Evolutionary conservation across 1,139 yeast genomes (phyloP), one percentile per base, ranked within the genome.

Genomic region (Yamadazyma atmosphaerica): DNA sequence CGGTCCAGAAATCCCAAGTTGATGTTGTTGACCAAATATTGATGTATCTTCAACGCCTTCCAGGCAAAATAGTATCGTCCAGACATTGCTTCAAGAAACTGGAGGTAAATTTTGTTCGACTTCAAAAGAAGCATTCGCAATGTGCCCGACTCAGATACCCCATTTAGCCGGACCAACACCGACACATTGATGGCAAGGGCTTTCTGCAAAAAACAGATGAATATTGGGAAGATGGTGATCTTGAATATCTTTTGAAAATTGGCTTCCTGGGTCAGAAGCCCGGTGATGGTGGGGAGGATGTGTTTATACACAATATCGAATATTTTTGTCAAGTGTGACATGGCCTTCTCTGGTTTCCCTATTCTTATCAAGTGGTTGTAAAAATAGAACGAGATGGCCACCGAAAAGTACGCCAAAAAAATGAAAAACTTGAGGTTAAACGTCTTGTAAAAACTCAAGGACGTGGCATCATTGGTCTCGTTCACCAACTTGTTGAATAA

Each of bases 291-390:
- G 13, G 42, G 42, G n/a, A 43, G 25, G 16, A 39, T 14, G 2
- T 9, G 12, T 14, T 18, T 8, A 12, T 23, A 36, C 13, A 36
- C 22, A 3, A 38, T 13, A 4, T 33, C 35, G 23, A 39, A 39
- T 3, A 22, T 22, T 30, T 24, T 36, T 10, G 23, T 28, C 16
- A 45, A 34, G 21, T 33, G 39, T 12, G 17, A 28, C 22, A 43
- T 33, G 1, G 37, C 49, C 24, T 38, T 39, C 1, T n/a, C 16
- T 2, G 43, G 42, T 14, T 41, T 35, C 1, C 32, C 36, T 4
- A 34, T 28, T 9, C 26, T 16, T 4, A 37, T 11, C 12, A 35
- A 36, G 33, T 34, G 35, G 12, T 32, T 34, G 31, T 37, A 44
- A 15, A 37, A 35, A 2, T 35, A 35, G 9, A 14, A 31, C 13